These are phyloP conservation scores for Pseudocercospora pini-densiflorae DNA, from an alignment of 2,329 filamentous ascomycete species.

Conservation along the genomic window DNA sequence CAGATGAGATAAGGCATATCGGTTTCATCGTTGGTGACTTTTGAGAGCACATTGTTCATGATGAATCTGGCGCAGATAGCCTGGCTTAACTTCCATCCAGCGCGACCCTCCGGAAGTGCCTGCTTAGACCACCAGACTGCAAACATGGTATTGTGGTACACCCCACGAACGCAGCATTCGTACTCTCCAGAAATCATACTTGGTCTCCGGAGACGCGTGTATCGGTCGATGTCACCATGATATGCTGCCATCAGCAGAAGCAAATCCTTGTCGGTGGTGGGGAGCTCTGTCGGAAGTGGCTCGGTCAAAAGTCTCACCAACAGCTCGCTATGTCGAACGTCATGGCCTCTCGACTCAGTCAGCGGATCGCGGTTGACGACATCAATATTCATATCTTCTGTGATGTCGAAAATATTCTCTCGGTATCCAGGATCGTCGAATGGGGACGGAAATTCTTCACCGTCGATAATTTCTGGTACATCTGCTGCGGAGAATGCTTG, in stretches of 20 bases:
- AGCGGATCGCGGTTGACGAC: background rate
- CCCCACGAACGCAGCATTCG: slow-evolving; percentile 40
- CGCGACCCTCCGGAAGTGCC: background rate
- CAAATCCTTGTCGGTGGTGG: slow-evolving; percentile 44
- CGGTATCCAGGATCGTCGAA: slow-evolving; percentile 7
- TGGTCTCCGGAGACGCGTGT: slow-evolving; percentile 42
- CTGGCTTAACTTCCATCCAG: background rate
- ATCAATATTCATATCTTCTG: slow-evolving; percentile 37
- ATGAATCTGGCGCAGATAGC: slow-evolving; percentile 39
- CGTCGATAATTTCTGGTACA: background rate
- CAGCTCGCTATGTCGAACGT: slow-evolving; percentile 16
- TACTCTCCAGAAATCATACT: slow-evolving; percentile 33
- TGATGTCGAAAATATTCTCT: slow-evolving; percentile 37
- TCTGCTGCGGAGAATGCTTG: slow-evolving; percentile 5
- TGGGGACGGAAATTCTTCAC: too few relatives aligned
- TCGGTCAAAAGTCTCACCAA: slow-evolving; percentile 30
- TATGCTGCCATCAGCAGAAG: slow-evolving; percentile 47
- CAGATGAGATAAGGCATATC: slow-evolving; percentile 29
- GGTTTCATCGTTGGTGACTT: slow-evolving; percentile 1
- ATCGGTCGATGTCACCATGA: slow-evolving; percentile 48
- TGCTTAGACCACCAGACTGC: slow-evolving; percentile 41
- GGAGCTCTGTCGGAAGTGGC: slow-evolving; percentile 45
- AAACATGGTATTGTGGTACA: slow-evolving; percentile 46
- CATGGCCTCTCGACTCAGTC: background rate
- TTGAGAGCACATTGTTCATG: slow-evolving; percentile 40